These are phyloP conservation scores for Chenopodium berlandieri DNA, from an alignment of 148 eudicot genomes.

Conservation along the genomic window DNA sequence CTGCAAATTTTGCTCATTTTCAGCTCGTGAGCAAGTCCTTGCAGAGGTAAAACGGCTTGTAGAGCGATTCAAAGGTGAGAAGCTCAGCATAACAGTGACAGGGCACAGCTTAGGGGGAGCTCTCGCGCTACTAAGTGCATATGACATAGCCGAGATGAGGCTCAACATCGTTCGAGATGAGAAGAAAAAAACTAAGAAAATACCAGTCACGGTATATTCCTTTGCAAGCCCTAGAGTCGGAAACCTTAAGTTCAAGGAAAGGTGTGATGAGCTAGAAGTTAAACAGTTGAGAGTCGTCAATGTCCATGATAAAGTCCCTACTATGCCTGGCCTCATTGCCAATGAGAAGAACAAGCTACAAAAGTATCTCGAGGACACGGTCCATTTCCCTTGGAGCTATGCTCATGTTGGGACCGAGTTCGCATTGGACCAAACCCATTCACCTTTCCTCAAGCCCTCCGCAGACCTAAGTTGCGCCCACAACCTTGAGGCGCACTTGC, in stretches of 20 bases:
- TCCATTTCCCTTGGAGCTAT: slow-evolving; percentile 53
- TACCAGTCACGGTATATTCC: slow-evolving; percentile 68
- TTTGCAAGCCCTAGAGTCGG: slow-evolving; percentile 86
- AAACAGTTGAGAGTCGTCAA: slow-evolving; percentile 40
- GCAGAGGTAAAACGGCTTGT: slow-evolving; percentile 58
- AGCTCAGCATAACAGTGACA: slow-evolving; percentile 74
- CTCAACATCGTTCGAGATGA: slow-evolving; percentile 35
- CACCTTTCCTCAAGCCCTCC: slow-evolving; percentile 34
- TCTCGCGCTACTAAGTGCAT: slow-evolving; percentile 64
- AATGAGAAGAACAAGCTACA: slow-evolving; percentile 45
- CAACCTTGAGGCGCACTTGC: slow-evolving; percentile 51
- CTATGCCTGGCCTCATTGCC: slow-evolving; percentile 42
- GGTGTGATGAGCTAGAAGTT: slow-evolving; percentile 44
- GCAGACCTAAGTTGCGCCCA: slow-evolving; percentile 34
- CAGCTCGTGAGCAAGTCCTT: slow-evolving; percentile 75
- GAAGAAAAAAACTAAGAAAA: background rate
- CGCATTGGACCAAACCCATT: slow-evolving; percentile 34
- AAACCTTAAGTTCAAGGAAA: slow-evolving; percentile 51
- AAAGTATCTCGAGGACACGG: slow-evolving; percentile 42
- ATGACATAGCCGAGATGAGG: slow-evolving; percentile 79
- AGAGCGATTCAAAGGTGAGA: slow-evolving; percentile 50
- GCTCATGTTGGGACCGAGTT: slow-evolving; percentile 45
- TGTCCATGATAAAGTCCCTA: slow-evolving; percentile 44
- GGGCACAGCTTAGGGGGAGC: slow-evolving; percentile 93
- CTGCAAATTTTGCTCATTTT: slow-evolving; percentile 64